These are phyloP conservation scores for Moesziomyces sp. DNA, from an alignment of 1,284 basidiomycete species.

Conservation along the genomic window DNA sequence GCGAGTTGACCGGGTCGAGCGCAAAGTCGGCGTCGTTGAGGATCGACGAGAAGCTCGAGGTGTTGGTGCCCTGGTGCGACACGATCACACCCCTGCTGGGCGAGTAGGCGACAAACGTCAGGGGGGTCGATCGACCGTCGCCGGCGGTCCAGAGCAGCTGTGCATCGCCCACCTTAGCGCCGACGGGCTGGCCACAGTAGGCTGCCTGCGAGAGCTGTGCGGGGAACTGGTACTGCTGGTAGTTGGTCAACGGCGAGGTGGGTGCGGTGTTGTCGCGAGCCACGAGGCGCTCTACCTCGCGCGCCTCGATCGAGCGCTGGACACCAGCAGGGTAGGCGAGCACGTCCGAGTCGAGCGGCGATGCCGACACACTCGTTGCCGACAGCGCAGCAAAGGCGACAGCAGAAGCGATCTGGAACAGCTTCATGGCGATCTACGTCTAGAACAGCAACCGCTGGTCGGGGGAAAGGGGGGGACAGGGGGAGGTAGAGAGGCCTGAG, in stretches of 20 bases:
- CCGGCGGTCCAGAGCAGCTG: slow-evolving; percentile 51
- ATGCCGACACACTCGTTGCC: slow-evolving; percentile 16
- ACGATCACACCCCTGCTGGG: slow-evolving; percentile 48
- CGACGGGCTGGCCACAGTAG: slow-evolving; percentile 41
- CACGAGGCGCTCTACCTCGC: slow-evolving; percentile 19
- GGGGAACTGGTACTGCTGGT: slow-evolving; percentile 38
- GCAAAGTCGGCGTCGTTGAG: slow-evolving; percentile 49
- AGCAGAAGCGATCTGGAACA: slow-evolving; percentile 15
- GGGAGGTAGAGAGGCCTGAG: neutral
- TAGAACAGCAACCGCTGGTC: neutral
- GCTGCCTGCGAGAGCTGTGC: slow-evolving; percentile 50
- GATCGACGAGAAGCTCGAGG: slow-evolving; percentile 40
- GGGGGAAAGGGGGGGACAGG: no score
- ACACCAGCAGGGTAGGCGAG: slow-evolving; percentile 22
- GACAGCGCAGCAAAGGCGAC: slow-evolving; percentile 17
- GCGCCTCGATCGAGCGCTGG: slow-evolving; percentile 16
- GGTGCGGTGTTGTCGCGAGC: slow-evolving; percentile 23
- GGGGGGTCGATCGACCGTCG: slow-evolving; percentile 47
- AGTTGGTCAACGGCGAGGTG: slow-evolving; percentile 30
- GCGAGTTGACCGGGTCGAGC: slow-evolving; percentile 32
- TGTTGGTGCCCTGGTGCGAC: slow-evolving; percentile 57
- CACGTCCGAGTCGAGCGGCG: slow-evolving; percentile 4
- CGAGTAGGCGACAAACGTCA: slow-evolving; percentile 52
- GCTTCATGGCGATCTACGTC: slow-evolving; percentile 13
- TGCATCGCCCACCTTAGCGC: slow-evolving; percentile 44